Percentiles rank a stretch among this genome's conserved stretches.
phyloP scores from a whole-genome alignment of 352 stramenopile species.

The Thalassiosira allenii region DNA sequence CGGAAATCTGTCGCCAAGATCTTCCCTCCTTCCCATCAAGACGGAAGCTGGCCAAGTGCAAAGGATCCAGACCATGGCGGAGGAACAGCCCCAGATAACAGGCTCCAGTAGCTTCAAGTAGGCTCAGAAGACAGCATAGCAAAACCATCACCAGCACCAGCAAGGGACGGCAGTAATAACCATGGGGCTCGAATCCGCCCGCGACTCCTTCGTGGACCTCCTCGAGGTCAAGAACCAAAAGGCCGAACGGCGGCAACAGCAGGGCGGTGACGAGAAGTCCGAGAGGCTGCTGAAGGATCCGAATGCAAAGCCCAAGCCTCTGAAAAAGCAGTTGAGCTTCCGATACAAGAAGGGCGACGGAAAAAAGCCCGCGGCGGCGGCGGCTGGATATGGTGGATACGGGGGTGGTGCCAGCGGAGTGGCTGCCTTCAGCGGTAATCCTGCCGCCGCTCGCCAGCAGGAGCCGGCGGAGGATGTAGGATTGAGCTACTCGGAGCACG shows the following conservation, averaged over 20 bases:
- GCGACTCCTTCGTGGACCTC: slow-evolving; percentile 37
- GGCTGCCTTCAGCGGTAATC: too few relatives aligned
- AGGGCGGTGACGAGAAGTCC: neutral
- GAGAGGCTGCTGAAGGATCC: neutral
- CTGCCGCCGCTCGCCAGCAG: neutral
- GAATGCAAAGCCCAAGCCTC: neutral
- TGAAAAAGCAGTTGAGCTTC: neutral
- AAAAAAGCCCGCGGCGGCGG: neutral
- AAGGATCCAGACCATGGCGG: too few relatives aligned
- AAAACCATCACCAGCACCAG: too few relatives aligned
- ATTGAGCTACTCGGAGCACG: slow-evolving; percentile 9
- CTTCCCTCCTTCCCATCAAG: too few relatives aligned
- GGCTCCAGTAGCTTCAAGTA: too few relatives aligned
- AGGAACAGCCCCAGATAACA: too few relatives aligned
- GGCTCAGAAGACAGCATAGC: too few relatives aligned
- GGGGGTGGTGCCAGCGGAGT: neutral
- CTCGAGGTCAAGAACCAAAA: slow-evolving; percentile 27
- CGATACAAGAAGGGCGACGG: neutral
- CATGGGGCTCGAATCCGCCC: slow-evolving; percentile 38
- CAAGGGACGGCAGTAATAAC: too few relatives aligned
- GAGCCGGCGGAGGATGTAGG: neutral
- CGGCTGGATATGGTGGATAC: neutral
- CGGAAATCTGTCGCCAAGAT: too few relatives aligned
- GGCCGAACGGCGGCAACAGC: neutral
- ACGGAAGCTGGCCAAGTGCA: too few relatives aligned